Evolutionary conservation across 495 filamentous ascomycete genomes (phyloP).

Genomic region (Trichocladium uniseriatum): DNA sequence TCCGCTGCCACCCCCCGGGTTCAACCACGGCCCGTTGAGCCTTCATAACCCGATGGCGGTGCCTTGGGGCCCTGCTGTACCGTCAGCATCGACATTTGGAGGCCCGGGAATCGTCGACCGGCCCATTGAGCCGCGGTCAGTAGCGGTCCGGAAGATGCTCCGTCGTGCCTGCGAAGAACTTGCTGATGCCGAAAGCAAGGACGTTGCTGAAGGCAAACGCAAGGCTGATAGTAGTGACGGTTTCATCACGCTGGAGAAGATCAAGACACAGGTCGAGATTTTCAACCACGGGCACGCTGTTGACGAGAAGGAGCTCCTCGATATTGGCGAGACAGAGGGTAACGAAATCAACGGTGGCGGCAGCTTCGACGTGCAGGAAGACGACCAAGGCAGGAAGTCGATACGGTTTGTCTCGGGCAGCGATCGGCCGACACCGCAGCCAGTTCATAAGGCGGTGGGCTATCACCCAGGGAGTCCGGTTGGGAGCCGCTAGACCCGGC

Average conservation of each 20-base stretch:
- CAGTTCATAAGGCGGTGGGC: conserved; percentile 32
- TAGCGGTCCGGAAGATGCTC: conserved; percentile 42
- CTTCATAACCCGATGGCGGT: conserved; percentile 8
- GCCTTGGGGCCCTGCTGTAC: conserved; percentile 22
- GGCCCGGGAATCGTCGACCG: conserved; percentile 24
- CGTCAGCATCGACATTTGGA: conserved; percentile 21
- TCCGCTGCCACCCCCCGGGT: conserved; percentile 18
- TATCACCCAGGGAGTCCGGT: conserved; percentile 44
- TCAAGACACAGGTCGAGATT: conserved; percentile 58
- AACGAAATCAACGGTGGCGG: conserved; percentile 83
- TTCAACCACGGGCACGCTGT: conserved; percentile 53
- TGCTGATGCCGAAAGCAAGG: conserved; percentile 23
- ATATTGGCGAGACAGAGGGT: conserved; percentile 86
- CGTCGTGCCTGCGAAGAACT: conserved; percentile 42
- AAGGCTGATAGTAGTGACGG: conserved; percentile 32
- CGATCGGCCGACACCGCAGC: conserved; percentile 19
- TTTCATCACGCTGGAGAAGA: conserved; percentile 56
- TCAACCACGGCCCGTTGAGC: conserved; percentile 8
- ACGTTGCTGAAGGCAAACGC: conserved; percentile 12
- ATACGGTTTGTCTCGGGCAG: conserved; percentile 55
- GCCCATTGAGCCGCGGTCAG: conserved; percentile 27
- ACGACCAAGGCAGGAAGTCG: conserved; percentile 30
- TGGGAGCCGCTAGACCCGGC: conserved; percentile 33
- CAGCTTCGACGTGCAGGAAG: conserved; percentile 56
- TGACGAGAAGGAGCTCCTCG: conserved; percentile 63